A percentile compares a stretch with the other conserved stretches of the same genome.
Conservation (phyloP, 331 rosid species). For the Pyracantha coccinea region DNA sequence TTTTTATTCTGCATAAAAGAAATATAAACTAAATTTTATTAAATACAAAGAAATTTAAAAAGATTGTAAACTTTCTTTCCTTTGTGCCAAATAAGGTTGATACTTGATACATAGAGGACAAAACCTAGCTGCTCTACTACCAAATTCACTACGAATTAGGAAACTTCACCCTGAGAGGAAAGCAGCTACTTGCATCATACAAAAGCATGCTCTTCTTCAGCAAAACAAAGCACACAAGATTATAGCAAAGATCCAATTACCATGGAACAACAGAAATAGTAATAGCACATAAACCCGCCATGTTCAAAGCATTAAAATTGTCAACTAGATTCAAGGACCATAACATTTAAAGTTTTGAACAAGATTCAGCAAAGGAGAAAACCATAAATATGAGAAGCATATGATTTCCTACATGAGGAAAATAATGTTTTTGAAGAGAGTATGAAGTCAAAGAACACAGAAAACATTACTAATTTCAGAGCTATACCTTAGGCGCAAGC, state of each 20-base stretch:
- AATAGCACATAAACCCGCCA: not conserved
- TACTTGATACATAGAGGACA: not conserved
- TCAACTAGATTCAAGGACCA: not conserved
- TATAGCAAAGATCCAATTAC: not conserved
- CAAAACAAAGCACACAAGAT: not conserved
- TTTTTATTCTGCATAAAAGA: too few species aligned
- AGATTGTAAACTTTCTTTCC: not conserved
- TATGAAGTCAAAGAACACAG: conserved; percentile 2
- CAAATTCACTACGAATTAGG: not conserved
- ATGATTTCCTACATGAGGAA: not conserved
- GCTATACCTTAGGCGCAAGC: conserved; percentile 87
- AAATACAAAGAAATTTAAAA: not conserved
- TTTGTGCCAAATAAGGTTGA: not conserved
- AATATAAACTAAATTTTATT: too few species aligned
- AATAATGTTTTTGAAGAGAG: not conserved
- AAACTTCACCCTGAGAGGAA: not conserved
- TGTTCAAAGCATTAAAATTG: not conserved
- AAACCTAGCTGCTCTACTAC: not conserved
- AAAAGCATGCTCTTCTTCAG: not conserved
- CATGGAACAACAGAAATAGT: not conserved
- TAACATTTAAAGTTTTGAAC: not conserved
- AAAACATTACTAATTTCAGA: conserved; percentile 6
- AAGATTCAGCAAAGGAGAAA: not conserved
- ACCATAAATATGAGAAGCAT: not conserved
- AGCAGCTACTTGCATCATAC: not conserved